A percentile compares a stretch with the other conserved stretches of the same genome.
phyloP scores from a whole-genome alignment of 352 stramenopile genomes.

The Pythium coloratum region DNA sequence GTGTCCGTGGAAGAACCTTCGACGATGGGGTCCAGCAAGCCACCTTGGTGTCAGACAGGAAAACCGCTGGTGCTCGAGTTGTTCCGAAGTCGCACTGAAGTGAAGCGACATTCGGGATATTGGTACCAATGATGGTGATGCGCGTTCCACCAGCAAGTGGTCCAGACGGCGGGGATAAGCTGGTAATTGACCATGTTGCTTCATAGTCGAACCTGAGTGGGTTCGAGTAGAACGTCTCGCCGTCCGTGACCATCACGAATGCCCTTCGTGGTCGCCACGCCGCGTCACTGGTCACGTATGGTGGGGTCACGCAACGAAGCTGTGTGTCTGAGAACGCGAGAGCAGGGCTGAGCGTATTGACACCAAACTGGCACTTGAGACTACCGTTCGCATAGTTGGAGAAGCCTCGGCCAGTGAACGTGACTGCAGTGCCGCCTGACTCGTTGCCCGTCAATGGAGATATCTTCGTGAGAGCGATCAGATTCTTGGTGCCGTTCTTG shows the following conservation, averaged over 20 bases:
- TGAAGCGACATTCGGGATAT: constrained; percentile 14
- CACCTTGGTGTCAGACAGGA: constrained; percentile 9
- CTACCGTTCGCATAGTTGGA: constrained; percentile 18
- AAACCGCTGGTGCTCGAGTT: constrained; percentile 1
- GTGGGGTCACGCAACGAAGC: constrained; percentile 42
- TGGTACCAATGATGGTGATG: constrained; percentile 33
- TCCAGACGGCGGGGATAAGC: constrained; percentile 29
- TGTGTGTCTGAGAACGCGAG: constrained; percentile 39
- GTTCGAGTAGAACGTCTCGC: constrained; percentile 58
- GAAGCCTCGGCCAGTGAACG: constrained; percentile 48
- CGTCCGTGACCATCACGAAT: constrained; percentile 63
- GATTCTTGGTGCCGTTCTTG: constrained; percentile 27
- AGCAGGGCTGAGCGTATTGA: constrained; percentile 33
- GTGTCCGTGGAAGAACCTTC: background rate
- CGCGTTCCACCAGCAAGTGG: constrained; percentile 37
- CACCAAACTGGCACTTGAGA: constrained; percentile 60
- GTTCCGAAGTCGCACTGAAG: constrained; percentile 28
- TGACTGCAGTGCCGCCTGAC: constrained; percentile 46
- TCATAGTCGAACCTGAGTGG: constrained; percentile 55
- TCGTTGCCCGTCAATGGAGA: constrained; percentile 26
- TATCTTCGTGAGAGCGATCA: constrained; percentile 29
- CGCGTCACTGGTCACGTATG: constrained; percentile 21
- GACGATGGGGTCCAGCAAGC: constrained; percentile 7
- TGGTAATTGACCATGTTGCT: constrained; percentile 31
- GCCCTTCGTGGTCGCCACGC: constrained; percentile 29